A percentile compares a stretch with the other conserved stretches of the same genome.
Conservation (phyloP, 495 filamentous ascomycete genomes). For the Gamarada debralockiae region DNA sequence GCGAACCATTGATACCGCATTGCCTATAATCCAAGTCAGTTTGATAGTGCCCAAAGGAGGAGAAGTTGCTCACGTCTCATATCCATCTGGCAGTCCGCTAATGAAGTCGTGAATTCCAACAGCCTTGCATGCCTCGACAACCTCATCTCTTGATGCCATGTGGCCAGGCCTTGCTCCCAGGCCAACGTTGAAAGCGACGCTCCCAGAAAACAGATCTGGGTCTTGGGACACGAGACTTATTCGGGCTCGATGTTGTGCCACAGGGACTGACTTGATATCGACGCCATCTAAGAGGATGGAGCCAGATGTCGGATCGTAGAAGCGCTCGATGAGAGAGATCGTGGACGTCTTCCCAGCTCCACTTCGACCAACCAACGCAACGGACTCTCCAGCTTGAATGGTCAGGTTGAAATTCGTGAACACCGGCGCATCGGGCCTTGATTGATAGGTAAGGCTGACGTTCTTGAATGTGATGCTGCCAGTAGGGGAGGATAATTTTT, state of each 20-base stretch:
- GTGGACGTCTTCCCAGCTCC: constrained; percentile 56
- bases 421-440: constrained; percentile 37
- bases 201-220: constrained; percentile 44
- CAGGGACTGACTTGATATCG: constrained; percentile 33
- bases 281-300: constrained; percentile 43
- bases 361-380: constrained; percentile 55
- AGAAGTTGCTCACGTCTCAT: constrained; percentile 46
- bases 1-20: constrained; percentile 49
- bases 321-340: constrained; percentile 43
- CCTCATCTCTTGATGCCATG: constrained; percentile 21
- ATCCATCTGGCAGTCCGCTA: constrained; percentile 51
- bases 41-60: not conserved
- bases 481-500: not conserved
- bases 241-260: constrained; percentile 10
- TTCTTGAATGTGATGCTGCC: constrained; percentile 29
- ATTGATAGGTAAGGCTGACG: constrained; percentile 45
- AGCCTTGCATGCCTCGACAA: constrained; percentile 24
- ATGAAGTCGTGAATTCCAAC: constrained; percentile 56
- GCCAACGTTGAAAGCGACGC: constrained; percentile 43
- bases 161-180: constrained; percentile 35
- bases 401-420: constrained; percentile 37
- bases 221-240: constrained; percentile 47
- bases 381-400: constrained; percentile 42
- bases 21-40: constrained; percentile 2
- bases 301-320: constrained; percentile 44